Conservation (phyloP, 306 rosid species). For the Fagus crenata region DNA sequence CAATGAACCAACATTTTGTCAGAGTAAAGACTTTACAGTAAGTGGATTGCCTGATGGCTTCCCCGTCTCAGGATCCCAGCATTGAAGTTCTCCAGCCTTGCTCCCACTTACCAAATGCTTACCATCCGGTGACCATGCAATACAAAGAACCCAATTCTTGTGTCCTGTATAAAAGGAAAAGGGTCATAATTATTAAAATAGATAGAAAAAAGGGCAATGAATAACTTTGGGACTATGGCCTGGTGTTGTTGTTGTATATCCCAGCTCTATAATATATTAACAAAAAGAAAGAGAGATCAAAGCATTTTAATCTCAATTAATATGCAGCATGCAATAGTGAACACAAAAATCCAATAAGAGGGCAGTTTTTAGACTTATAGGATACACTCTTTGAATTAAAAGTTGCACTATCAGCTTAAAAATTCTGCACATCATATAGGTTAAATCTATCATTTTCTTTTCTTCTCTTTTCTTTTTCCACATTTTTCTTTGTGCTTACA, state of each 20-base stretch:
- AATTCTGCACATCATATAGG: not conserved
- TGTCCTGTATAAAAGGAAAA: constrained; percentile 58
- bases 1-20: not conserved
- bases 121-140: constrained; percentile 96
- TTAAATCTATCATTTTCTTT: constrained; percentile 4
- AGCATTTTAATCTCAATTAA: not conserved
- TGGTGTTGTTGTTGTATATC: no score
- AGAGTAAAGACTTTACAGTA: constrained; percentile 45
- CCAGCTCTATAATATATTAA: not conserved
- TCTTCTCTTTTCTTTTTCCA: no score
- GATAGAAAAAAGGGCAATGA: not conserved
- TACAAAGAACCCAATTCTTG: constrained; percentile 89
- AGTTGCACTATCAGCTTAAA: not conserved
- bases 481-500: constrained; percentile 3
- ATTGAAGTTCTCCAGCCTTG: constrained; percentile 78
- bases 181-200: constrained; percentile 14
- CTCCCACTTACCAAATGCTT: constrained; percentile 95
- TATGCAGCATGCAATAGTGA: constrained; percentile 6
- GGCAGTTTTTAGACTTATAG: not conserved
- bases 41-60: constrained; percentile 67
- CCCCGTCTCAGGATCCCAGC: constrained; percentile 96
- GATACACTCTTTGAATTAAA: not conserved
- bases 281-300: not conserved
- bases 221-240: no score
- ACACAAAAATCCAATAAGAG: not conserved